These are phyloP conservation scores for Acrodontium crateriforme DNA, from an alignment of 2,329 filamentous ascomycete species.

Conservation along the genomic window DNA sequence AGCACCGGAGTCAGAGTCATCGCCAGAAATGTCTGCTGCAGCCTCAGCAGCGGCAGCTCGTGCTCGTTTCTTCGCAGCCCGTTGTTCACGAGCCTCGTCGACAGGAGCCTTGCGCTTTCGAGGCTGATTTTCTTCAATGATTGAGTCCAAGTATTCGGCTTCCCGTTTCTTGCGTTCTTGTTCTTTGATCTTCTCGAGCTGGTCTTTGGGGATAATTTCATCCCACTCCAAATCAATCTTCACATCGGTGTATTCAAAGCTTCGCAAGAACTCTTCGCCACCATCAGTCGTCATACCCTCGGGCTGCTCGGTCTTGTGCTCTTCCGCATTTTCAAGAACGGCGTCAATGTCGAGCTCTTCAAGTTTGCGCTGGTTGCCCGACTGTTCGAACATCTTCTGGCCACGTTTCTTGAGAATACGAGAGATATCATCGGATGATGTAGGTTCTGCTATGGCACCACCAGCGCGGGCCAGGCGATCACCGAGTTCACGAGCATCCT, in stretches of 20 bases:
- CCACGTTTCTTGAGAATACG: slow-evolving; percentile 92
- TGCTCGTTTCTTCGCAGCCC: slow-evolving; percentile 55
- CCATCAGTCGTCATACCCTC: slow-evolving; percentile 91
- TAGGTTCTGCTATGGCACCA: slow-evolving; percentile 54
- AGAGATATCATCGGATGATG: slow-evolving; percentile 86
- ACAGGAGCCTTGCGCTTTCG: slow-evolving; percentile 53
- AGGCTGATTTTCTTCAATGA: slow-evolving; percentile 75
- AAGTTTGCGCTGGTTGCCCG: slow-evolving; percentile 87
- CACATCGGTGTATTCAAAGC: slow-evolving; percentile 88
- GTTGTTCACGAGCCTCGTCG: slow-evolving; percentile 51
- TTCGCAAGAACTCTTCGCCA: slow-evolving; percentile 86
- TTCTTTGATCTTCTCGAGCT: slow-evolving; percentile 76
- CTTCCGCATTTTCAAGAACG: slow-evolving; percentile 89
- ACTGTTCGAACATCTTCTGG: slow-evolving; percentile 99
- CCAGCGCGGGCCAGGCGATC: slow-evolving; percentile 59
- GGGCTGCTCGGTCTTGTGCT: slow-evolving; percentile 90
- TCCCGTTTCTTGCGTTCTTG: slow-evolving; percentile 77
- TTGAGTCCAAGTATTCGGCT: slow-evolving; percentile 65
- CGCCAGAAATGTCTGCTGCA: slow-evolving; percentile 42
- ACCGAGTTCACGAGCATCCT: slow-evolving; percentile 71
- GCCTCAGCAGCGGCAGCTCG: slow-evolving; percentile 45
- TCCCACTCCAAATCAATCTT: slow-evolving; percentile 97
- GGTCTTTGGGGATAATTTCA: slow-evolving; percentile 90
- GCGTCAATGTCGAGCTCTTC: slow-evolving; percentile 97
- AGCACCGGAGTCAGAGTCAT: slow-evolving; percentile 38